These are phyloP conservation scores for Cyberlindnera japonica DNA, from an alignment of 805 yeast species.

Conservation along the genomic window DNA sequence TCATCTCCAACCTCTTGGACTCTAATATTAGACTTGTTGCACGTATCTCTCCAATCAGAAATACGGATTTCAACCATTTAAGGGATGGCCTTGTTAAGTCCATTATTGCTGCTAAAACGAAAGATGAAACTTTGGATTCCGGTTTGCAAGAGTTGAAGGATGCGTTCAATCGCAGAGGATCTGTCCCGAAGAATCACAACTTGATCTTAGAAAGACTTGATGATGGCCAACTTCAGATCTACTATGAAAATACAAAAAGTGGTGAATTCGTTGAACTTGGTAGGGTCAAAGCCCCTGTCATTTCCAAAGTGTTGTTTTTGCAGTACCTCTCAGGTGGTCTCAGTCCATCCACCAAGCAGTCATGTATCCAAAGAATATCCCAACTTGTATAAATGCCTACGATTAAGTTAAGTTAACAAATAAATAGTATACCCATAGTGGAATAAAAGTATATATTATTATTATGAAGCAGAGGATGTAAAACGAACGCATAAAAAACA, in stretches of 20 bases:
- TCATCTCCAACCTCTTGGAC: constrained; percentile 56
- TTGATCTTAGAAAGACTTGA: constrained; percentile 52
- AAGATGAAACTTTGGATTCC: constrained; percentile 42
- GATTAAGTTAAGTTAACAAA: too few relatives aligned
- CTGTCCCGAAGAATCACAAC: constrained; percentile 72
- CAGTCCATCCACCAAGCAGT: constrained; percentile 48
- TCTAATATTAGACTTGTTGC: constrained; percentile 61
- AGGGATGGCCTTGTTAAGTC: constrained; percentile 87
- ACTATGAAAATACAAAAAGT: constrained; percentile 39
- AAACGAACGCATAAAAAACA: too few relatives aligned
- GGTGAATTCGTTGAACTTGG: constrained; percentile 47
- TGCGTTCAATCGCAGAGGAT: constrained; percentile 60
- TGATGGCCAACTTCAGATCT: constrained; percentile 44
- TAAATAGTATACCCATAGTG: too few relatives aligned
- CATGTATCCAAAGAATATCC: constrained; percentile 37
- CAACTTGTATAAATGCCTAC: constrained; percentile 17
- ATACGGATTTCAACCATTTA: constrained; percentile 86
- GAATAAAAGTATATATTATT: too few relatives aligned
- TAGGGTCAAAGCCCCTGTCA: constrained; percentile 51
- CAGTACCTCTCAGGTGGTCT: constrained; percentile 79
- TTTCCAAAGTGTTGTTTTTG: constrained; percentile 64
- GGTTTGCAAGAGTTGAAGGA: constrained; percentile 68
- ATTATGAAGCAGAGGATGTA: too few relatives aligned
- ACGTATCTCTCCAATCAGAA: constrained; percentile 80
- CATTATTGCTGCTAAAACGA: constrained; percentile 58